Conservation (phyloP, 768 basidiomycete genomes). For the Dacryopinax primogenitus region DNA sequence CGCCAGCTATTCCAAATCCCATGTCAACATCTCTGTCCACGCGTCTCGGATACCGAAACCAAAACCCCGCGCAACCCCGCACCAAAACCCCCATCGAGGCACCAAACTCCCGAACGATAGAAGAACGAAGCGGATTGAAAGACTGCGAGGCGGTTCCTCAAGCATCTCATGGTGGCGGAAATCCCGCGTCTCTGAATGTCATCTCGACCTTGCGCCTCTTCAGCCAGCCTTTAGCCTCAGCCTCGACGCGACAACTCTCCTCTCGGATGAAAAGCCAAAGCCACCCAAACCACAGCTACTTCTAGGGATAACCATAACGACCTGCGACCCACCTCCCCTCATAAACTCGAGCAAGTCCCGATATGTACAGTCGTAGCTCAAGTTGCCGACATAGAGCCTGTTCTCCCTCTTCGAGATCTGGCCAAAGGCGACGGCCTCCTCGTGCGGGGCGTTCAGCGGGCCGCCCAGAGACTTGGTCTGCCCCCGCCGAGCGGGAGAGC, state of each 20-base stretch:
- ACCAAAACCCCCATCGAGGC: conserved; percentile 2
- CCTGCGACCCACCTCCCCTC: conserved; percentile 94
- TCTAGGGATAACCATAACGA: conserved; percentile 16
- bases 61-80: conserved; percentile 21
- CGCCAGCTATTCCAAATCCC: conserved; percentile 84
- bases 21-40: conserved; percentile 59
- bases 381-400: conserved; percentile 95
- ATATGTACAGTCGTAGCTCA: conserved; percentile 98
- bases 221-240: conserved; percentile 3
- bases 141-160: neutral
- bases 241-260: conserved; percentile 10
- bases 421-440: conserved; percentile 90
- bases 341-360: conserved; percentile 99
- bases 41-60: conserved; percentile 31
- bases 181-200: neutral
- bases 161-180: neutral
- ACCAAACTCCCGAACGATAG: neutral
- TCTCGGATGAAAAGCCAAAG: conserved; percentile 13
- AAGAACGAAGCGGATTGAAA: neutral
- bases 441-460: conserved; percentile 79
- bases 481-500: conserved; percentile 5
- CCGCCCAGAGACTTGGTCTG: conserved; percentile 55
- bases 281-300: conserved; percentile 14
- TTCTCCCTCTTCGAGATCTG: conserved; percentile 97
- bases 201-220: neutral